phyloP scores from a whole-genome alignment of 1,284 basidiomycete species.

The Testicularia cyperi region DNA sequence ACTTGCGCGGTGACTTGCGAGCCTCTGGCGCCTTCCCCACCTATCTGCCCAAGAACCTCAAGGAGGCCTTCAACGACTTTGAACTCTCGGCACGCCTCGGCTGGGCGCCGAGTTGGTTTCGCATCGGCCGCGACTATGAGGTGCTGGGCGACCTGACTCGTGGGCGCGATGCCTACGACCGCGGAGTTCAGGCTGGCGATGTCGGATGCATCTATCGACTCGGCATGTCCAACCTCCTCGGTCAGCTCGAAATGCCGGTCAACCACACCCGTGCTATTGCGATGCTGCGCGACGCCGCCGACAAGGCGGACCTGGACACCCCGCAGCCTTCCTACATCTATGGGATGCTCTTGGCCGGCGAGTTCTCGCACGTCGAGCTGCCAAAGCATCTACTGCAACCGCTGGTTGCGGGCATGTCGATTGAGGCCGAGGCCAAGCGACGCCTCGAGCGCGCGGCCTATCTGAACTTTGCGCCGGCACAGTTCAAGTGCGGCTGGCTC shows the following conservation, averaged over 20 bases:
- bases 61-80: conserved; percentile 83
- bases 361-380: conserved; percentile 58
- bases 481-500: conserved; percentile 82
- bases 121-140: conserved; percentile 86
- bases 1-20: conserved; percentile 72
- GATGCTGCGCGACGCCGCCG: conserved; percentile 75
- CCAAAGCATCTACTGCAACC: conserved; percentile 15
- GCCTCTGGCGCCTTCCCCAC: conserved; percentile 67
- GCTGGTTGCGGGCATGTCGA: conserved; percentile 49
- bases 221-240: conserved; percentile 85
- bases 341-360: conserved; percentile 75
- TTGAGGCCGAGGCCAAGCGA: conserved; percentile 38
- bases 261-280: conserved; percentile 69
- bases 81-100: conserved; percentile 57
- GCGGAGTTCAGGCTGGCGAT: conserved; percentile 71
- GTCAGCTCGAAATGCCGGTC: conserved; percentile 72
- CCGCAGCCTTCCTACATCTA: conserved; percentile 81
- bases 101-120: conserved; percentile 70
- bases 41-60: conserved; percentile 67
- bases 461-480: conserved; percentile 81
- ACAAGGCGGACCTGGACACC: conserved; percentile 71
- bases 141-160: conserved; percentile 72
- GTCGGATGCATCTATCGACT: conserved; percentile 71
- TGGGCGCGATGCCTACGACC: conserved; percentile 79
- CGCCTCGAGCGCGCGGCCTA: conserved; percentile 78